phyloP scores from a whole-genome alignment of 2,329 filamentous ascomycete species.

The Fusarium bulbicola region DNA sequence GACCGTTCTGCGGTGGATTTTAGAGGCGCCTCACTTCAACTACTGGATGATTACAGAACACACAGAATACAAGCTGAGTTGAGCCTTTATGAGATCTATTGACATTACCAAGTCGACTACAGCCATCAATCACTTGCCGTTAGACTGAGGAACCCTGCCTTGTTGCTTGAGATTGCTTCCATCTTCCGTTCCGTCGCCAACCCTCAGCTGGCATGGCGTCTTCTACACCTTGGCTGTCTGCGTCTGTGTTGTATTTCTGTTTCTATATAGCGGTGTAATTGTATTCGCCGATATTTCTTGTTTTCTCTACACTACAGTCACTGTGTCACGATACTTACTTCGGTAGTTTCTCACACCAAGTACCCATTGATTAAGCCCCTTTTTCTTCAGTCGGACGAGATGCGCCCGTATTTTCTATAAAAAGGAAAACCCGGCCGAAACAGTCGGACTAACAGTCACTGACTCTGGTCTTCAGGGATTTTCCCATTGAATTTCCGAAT shows the following conservation, averaged over 20 bases:
- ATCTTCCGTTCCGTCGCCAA: neutral
- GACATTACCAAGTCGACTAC: neutral
- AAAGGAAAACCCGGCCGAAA: constrained; percentile 18
- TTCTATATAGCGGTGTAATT: constrained; percentile 15
- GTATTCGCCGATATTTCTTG: neutral
- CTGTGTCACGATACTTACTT: neutral
- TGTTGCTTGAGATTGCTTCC: constrained; percentile 8
- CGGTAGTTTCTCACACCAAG: neutral
- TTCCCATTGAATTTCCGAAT: constrained; percentile 11
- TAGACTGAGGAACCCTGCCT: neutral
- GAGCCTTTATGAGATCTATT: neutral
- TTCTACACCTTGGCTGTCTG: neutral
- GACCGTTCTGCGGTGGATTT: neutral
- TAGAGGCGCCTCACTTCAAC: constrained; percentile 34
- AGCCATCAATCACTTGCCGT: neutral
- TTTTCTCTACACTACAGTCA: neutral
- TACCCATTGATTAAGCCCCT: neutral
- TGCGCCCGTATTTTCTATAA: constrained; percentile 15
- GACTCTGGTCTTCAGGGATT: constrained; percentile 8
- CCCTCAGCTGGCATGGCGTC: constrained; percentile 1
- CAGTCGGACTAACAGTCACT: neutral
- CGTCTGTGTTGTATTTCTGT: neutral
- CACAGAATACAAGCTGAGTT: neutral
- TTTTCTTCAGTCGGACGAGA: constrained; percentile 6
- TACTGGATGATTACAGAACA: neutral